These are phyloP conservation scores for Aphanomyces stellatus DNA, from an alignment of 352 stramenopile species.

Conservation along the genomic window DNA sequence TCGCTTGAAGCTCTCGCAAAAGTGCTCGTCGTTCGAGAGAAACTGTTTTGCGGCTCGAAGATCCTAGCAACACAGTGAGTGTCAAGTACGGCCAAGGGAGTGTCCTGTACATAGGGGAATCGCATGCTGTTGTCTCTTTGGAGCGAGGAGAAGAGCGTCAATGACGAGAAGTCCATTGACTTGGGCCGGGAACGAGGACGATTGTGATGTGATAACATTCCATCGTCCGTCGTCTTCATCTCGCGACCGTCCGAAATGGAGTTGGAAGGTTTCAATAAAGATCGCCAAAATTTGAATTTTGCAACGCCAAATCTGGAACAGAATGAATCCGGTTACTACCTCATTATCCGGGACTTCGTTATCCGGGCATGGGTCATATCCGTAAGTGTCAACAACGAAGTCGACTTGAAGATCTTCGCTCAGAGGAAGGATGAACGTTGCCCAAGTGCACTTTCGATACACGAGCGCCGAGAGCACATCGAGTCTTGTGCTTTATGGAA, in stretches of 20 bases:
- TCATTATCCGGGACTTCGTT: not conserved
- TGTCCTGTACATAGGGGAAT: not conserved
- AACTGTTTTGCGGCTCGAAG: not conserved
- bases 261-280: not conserved
- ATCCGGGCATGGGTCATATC: not conserved
- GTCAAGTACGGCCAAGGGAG: too few species aligned
- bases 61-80: not conserved
- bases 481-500: not conserved
- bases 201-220: not conserved
- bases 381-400: not conserved
- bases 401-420: not conserved
- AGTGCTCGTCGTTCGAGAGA: not conserved
- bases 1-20: not conserved
- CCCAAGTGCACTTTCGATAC: slow-evolving; percentile 1
- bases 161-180: not conserved
- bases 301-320: not conserved
- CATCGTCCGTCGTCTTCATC: not conserved
- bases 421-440: not conserved
- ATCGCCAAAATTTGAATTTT: not conserved
- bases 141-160: not conserved
- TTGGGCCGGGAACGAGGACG: not conserved
- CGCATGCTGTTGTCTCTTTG: not conserved
- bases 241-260: not conserved
- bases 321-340: too few species aligned
- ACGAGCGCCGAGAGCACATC: not conserved